Evolutionary conservation across 2,329 filamentous ascomycete genomes (phyloP), one percentile per base, ranked within the genome.

Genomic region (Monosporascus sp.): DNA sequence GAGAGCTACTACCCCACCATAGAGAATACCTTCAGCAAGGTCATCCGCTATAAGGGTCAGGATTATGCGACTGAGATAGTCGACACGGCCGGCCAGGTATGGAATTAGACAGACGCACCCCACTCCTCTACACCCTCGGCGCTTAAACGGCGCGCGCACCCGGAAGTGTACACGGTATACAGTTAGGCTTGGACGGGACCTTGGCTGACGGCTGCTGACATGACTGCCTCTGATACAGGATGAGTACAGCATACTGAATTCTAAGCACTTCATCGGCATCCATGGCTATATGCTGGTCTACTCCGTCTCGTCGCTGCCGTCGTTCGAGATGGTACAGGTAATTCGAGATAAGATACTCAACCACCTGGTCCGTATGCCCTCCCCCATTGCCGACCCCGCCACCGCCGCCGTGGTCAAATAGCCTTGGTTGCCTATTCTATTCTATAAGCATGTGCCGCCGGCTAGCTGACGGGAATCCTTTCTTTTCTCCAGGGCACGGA

Each of bases 1-100:
- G 94, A 99, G 73, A 95, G 90, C 73, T 99, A 99, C 76, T 99
- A 99, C 72, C 94, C 94, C 37, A 99, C 94, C 41, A 97, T 99
- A 67, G 94, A 99, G 73, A 99, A 97, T 73, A 97, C 93, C 2
- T 99, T 99, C 71, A 95, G 88, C 78, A 96, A 96, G 72, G 87
- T 91, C 62, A 96, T 99, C 71, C 88, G 90, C 65, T 88, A 89
- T 73, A 96, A 94, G 73, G 88, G 89, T 49, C 91, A 97, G 72
- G 94, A 97, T 61, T 99, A 86, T 73, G 86, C 90, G 50, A 96
- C 92, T 14, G 94, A 99, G 76, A 97, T 99, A 66, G 94, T 99
- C 71, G 94, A 99, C 71, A 99, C 94, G 27, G 94, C 94, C 51
- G 94, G 94, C 56, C 92, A 96, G 81, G 88, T 91, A 79, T 67